Percentiles rank a stretch among this genome's conserved stretches.
These are phyloP conservation scores for Ambrosiella cleistominuta DNA, from an alignment of 2,329 filamentous ascomycete genomes.

Conservation along the genomic window DNA sequence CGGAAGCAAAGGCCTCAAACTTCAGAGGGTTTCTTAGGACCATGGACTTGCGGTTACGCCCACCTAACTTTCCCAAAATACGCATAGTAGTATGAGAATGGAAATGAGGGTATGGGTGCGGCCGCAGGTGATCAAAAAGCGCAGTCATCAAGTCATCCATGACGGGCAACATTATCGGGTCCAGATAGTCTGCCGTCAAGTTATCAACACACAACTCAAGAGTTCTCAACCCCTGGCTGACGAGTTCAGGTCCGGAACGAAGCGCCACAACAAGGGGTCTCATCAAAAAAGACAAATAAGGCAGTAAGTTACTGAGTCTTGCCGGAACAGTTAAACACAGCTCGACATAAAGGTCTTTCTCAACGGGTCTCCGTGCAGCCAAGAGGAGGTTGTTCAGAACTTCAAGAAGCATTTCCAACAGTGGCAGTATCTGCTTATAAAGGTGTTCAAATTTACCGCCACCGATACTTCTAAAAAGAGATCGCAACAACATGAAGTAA, in stretches of 20 bases:
- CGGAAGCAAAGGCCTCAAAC: constrained; percentile 75
- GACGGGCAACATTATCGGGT: constrained; percentile 97
- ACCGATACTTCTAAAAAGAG: constrained; percentile 88
- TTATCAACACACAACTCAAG: constrained; percentile 96
- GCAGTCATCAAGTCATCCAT: constrained; percentile 98
- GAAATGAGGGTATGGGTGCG: constrained; percentile 90
- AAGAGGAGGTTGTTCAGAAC: constrained; percentile 89
- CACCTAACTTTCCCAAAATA: constrained; percentile 89
- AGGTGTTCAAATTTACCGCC: constrained; percentile 94
- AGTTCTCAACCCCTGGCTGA: constrained; percentile 83
- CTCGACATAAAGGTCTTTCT: constrained; percentile 92
- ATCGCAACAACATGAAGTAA: constrained; percentile 85
- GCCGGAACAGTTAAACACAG: constrained; percentile 91
- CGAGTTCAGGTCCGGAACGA: constrained; percentile 77
- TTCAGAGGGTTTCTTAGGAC: constrained; percentile 71
- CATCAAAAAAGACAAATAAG: constrained; percentile 94
- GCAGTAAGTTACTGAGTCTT: constrained; percentile 79
- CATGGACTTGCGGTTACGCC: constrained; percentile 88
- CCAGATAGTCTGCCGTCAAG: constrained; percentile 88
- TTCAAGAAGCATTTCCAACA: constrained; percentile 93
- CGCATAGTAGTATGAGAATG: constrained; percentile 96
- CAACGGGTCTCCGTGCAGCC: constrained; percentile 74
- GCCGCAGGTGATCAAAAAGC: constrained; percentile 85
- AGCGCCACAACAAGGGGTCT: constrained; percentile 89
- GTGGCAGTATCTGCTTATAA: constrained; percentile 91